These are phyloP conservation scores for Bruguiera gymnorhiza DNA, from an alignment of 345 rosid species.

Conservation along the genomic window DNA sequence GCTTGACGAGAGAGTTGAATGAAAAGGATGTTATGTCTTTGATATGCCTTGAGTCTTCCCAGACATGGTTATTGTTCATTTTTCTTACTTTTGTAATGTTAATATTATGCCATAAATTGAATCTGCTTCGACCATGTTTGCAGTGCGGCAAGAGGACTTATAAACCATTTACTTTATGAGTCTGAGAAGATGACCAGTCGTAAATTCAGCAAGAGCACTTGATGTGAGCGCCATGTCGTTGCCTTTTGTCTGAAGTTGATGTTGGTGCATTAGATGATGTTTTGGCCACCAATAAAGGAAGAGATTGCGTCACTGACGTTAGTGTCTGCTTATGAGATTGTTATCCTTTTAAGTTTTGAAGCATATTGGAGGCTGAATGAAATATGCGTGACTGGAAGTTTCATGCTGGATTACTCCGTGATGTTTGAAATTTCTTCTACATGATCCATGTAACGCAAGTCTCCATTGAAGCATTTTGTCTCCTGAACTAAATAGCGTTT, in stretches of 20 bases:
- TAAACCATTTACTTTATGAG: slow-evolving; percentile 84
- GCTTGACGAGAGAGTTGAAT: too few species aligned
- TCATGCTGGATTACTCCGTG: background rate
- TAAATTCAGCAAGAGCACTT: slow-evolving; percentile 55
- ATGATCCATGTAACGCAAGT: too few species aligned
- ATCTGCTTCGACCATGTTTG: slow-evolving; percentile 10
- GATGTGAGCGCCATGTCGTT: slow-evolving; percentile 2
- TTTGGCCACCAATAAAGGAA: background rate
- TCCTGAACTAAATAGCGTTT: too few species aligned
- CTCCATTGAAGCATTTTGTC: too few species aligned
- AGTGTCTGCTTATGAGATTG: background rate
- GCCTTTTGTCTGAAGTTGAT: background rate
- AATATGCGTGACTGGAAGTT: background rate
- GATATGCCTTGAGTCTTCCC: background rate
- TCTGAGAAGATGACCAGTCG: slow-evolving; percentile 74
- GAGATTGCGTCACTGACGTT: background rate
- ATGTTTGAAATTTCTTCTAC: too few species aligned
- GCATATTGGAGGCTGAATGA: too few species aligned
- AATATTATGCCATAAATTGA: background rate
- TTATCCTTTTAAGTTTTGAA: background rate
- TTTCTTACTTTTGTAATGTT: background rate
- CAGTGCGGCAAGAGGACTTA: slow-evolving; percentile 97
- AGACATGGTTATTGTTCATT: background rate
- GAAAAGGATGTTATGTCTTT: background rate
- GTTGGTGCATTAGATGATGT: background rate